Conservation (phyloP, 2,329 filamentous ascomycete species). For the Fusarium stilboides region DNA sequence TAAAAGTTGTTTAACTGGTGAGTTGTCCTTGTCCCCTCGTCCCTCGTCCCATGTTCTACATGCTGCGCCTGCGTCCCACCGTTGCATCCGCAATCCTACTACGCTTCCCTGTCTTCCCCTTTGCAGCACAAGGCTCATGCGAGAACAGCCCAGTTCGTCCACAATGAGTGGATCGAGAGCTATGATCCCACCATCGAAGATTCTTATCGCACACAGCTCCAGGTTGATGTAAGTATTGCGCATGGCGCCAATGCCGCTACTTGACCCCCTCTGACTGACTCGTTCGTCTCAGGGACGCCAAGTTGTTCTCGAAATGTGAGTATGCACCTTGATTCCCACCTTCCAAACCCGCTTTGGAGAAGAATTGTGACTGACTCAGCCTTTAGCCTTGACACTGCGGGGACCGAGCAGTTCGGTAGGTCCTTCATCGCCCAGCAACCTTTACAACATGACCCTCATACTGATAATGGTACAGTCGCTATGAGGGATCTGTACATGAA, state of each 20-base stretch:
- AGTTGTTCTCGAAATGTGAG: slow-evolving; percentile 91
- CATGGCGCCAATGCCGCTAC: slow-evolving; percentile 20
- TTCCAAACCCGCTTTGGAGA: slow-evolving; percentile 35
- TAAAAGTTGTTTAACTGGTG: slow-evolving; percentile 93
- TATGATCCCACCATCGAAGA: slow-evolving; percentile 87
- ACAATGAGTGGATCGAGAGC: slow-evolving; percentile 94
- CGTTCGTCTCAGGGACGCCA: slow-evolving; percentile 77
- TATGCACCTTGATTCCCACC: slow-evolving; percentile 20
- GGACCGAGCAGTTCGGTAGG: slow-evolving; percentile 93
- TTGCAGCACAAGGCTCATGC: slow-evolving; percentile 40
- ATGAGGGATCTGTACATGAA: slow-evolving; percentile 93
- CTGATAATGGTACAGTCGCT: slow-evolving; percentile 62
- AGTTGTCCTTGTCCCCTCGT: slow-evolving; percentile 48
- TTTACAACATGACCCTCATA: slow-evolving; percentile 27
- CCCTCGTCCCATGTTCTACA: slow-evolving; percentile 31
- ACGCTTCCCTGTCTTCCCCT: slow-evolving; percentile 34
- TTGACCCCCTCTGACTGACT: slow-evolving; percentile 51
- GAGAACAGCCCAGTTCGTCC: slow-evolving; percentile 85
- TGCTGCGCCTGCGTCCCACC: slow-evolving; percentile 30
- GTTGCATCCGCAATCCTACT: slow-evolving; percentile 29
- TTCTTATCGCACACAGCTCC: slow-evolving; percentile 80
- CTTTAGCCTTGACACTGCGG: slow-evolving; percentile 84
- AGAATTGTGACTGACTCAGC: slow-evolving; percentile 42
- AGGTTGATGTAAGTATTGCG: slow-evolving; percentile 82
- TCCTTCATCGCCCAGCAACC: slow-evolving; percentile 40